Conservation (phyloP, 2,329 filamentous ascomycete genomes). For the Bipolaris victoriae region DNA sequence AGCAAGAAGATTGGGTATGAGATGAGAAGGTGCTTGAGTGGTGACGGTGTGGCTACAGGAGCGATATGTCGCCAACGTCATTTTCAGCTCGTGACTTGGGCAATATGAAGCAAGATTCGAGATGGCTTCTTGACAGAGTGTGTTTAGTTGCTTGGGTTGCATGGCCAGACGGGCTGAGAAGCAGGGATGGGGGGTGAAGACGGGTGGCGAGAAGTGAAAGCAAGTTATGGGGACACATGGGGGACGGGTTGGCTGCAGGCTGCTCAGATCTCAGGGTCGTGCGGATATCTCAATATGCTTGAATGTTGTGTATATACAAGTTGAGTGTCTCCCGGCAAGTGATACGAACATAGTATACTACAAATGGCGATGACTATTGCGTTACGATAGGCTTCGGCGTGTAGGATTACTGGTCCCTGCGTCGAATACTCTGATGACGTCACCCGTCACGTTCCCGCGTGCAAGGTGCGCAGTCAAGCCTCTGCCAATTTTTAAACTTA, state of each 20-base stretch:
- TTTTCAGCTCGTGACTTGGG: not conserved
- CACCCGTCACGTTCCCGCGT: slow-evolving; percentile 9
- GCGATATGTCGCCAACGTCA: slow-evolving; percentile 6
- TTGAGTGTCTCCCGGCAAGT: too few relatives aligned
- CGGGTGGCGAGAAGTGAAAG: slow-evolving; percentile 1
- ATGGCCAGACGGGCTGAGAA: slow-evolving; percentile 6
- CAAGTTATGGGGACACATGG: slow-evolving; percentile 8
- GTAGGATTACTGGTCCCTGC: slow-evolving; percentile 21
- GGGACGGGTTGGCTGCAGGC: not conserved
- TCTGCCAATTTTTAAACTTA: slow-evolving; percentile 7
- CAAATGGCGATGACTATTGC: too few relatives aligned
- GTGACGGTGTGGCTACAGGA: slow-evolving; percentile 8
- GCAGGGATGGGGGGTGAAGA: slow-evolving; percentile 14
- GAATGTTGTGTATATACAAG: too few relatives aligned
- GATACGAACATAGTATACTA: too few relatives aligned
- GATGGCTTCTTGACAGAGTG: slow-evolving; percentile 9
- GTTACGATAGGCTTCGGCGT: not conserved
- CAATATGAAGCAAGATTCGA: not conserved
- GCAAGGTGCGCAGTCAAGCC: slow-evolving; percentile 17
- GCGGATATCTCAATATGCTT: too few relatives aligned
- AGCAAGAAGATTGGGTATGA: slow-evolving; percentile 16
- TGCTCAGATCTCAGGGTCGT: not conserved
- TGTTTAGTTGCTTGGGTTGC: slow-evolving; percentile 11
- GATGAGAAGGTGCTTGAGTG: slow-evolving; percentile 12
- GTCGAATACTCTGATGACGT: slow-evolving; percentile 24